These are phyloP conservation scores for Ophiorrhiza pumila DNA, from an alignment of 257 asterid species.

Conservation along the genomic window DNA sequence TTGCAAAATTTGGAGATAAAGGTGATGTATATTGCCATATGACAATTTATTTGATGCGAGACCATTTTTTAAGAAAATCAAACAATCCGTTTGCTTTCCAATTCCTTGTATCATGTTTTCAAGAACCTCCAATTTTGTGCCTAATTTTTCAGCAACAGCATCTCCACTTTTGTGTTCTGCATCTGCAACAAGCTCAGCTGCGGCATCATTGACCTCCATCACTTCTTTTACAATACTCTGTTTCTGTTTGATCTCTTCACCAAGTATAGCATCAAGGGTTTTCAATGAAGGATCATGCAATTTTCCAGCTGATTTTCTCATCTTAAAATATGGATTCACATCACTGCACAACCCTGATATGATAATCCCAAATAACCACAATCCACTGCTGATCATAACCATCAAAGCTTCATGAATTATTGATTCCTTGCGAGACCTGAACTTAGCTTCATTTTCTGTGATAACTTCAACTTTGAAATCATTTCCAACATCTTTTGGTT, in stretches of 20 bases:
- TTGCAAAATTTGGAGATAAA: too few relatives aligned
- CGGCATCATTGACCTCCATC: conserved; percentile 40
- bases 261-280: conserved; percentile 34
- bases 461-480: conserved; percentile 23
- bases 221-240: conserved; percentile 41
- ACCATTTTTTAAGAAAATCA: too few relatives aligned
- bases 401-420: conserved; percentile 35
- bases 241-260: conserved; percentile 23
- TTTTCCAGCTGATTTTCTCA: conserved; percentile 26
- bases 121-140: conserved; percentile 35
- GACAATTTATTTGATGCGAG: too few relatives aligned
- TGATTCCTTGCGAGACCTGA: conserved; percentile 34
- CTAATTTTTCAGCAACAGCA: conserved; percentile 27
- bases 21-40: too few relatives aligned
- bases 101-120: conserved; percentile 32
- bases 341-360: conserved; percentile 43
- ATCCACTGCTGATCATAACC: conserved; percentile 30
- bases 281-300: conserved; percentile 34
- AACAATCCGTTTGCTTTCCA: conserved; percentile 34
- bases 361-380: conserved; percentile 45
- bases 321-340: conserved; percentile 31
- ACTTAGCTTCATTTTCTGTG: conserved; percentile 26
- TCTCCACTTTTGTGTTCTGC: conserved; percentile 3
- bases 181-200: conserved; percentile 12
- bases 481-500: conserved; percentile 18